phyloP scores from a whole-genome alignment of 1,284 basidiomycete species.

The Ceratobasidium papillatum region DNA sequence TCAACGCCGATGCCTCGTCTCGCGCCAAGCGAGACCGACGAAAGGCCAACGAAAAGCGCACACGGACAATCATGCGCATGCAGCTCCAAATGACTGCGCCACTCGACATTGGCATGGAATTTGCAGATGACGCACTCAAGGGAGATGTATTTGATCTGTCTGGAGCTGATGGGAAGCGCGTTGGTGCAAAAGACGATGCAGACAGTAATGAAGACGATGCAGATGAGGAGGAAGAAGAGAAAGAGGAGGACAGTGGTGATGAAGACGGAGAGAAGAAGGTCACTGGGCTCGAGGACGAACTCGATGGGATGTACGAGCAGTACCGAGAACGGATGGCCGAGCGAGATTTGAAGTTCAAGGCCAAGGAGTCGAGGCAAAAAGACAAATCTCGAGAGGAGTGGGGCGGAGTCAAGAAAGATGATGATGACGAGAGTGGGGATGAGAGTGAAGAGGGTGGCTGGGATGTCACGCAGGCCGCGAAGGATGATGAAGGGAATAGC shows the following conservation, averaged over 20 bases:
- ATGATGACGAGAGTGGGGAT: slow-evolving; percentile 63
- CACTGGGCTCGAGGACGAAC: slow-evolving; percentile 77
- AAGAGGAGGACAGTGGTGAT: slow-evolving; percentile 61
- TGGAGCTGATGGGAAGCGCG: slow-evolving; percentile 63
- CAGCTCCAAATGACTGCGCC: slow-evolving; percentile 98
- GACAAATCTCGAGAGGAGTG: slow-evolving; percentile 77
- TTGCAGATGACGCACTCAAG: slow-evolving; percentile 74
- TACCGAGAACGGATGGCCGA: slow-evolving; percentile 86
- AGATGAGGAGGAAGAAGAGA: slow-evolving; percentile 52
- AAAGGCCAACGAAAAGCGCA: slow-evolving; percentile 88
- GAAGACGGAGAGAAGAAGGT: slow-evolving; percentile 76
- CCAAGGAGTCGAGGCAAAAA: slow-evolving; percentile 81
- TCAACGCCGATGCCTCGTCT: slow-evolving; percentile 80
- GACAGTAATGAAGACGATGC: slow-evolving; percentile 56
- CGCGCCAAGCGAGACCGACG: slow-evolving; percentile 85
- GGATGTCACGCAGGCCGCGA: slow-evolving; percentile 55
- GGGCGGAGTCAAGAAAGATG: slow-evolving; percentile 67
- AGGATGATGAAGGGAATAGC: slow-evolving; percentile 60
- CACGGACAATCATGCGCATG: slow-evolving; percentile 90
- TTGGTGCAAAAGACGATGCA: slow-evolving; percentile 61
- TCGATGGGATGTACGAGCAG: slow-evolving; percentile 89
- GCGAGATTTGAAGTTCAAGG: slow-evolving; percentile 90
- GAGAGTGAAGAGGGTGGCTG: slow-evolving; percentile 58
- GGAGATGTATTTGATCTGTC: slow-evolving; percentile 86
- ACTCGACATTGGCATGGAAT: slow-evolving; percentile 92